phyloP scores from a whole-genome alignment of 75 land plant species.

The Larix kaempferi region DNA sequence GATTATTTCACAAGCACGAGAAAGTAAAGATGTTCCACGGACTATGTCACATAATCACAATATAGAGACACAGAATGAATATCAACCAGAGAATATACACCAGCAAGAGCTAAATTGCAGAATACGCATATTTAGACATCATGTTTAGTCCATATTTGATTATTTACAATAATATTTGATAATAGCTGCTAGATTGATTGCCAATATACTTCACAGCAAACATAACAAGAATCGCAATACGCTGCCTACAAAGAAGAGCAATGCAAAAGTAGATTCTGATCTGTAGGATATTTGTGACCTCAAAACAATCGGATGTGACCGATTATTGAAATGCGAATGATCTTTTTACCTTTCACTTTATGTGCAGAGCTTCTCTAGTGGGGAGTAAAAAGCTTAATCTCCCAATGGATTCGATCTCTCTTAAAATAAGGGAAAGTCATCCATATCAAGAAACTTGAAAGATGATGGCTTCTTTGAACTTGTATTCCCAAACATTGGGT shows the following conservation, averaged over 20 bases:
- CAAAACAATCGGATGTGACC: not conserved
- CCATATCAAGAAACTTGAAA: slow-evolving; percentile 40
- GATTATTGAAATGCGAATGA: not conserved
- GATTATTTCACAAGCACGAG: too few species aligned
- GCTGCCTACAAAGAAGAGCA: not conserved
- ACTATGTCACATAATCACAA: too few species aligned
- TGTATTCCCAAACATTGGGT: slow-evolving; percentile 47
- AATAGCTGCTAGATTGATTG: not conserved
- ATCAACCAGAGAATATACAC: too few species aligned
- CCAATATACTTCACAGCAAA: not conserved
- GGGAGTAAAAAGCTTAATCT: not conserved
- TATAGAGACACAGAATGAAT: too few species aligned
- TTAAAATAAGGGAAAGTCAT: slow-evolving; percentile 16
- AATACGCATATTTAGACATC: not conserved
- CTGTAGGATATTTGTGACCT: not conserved
- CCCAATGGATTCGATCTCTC: not conserved
- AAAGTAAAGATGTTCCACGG: too few species aligned
- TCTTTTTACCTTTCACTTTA: not conserved
- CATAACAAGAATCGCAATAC: not conserved
- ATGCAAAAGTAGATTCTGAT: not conserved
- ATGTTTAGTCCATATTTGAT: not conserved
- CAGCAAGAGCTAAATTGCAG: not conserved
- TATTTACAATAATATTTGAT: slow-evolving; percentile 9
- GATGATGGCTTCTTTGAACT: slow-evolving; percentile 23
- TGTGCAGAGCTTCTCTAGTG: not conserved